Evolutionary conservation across 108 stramenopile genomes (phyloP).

Genomic region (Pseudonitzschia delicatissima): DNA sequence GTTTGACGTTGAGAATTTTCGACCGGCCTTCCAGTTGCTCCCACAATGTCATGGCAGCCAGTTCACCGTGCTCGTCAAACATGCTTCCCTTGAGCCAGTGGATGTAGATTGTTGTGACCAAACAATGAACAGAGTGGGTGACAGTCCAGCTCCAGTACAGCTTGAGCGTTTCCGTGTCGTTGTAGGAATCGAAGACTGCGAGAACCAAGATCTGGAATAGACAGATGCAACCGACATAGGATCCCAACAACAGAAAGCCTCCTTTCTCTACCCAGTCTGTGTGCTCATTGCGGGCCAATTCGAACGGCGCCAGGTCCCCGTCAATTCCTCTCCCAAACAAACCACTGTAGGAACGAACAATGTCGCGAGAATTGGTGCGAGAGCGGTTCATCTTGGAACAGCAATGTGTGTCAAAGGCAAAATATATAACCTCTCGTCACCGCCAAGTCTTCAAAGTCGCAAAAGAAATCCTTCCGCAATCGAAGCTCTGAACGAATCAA

Average conservation of each 20-base stretch:
- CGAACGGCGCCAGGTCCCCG: slow-evolving; percentile 68
- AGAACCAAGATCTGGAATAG: slow-evolving; percentile 54
- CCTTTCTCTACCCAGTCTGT: slow-evolving; percentile 49
- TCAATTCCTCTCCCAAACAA: slow-evolving; percentile 60
- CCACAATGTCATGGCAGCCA: slow-evolving; percentile 85
- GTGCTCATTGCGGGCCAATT: slow-evolving; percentile 61
- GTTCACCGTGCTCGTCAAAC: slow-evolving; percentile 78
- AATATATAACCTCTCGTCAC: too few species aligned
- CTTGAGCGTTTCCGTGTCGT: slow-evolving; percentile 1
- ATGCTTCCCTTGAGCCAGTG: slow-evolving; percentile 90
- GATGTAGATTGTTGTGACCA: slow-evolving; percentile 62
- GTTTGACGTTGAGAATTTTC: slow-evolving; percentile 21
- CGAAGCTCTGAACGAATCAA: too few species aligned
- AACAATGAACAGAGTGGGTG: slow-evolving; percentile 60
- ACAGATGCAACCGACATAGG: slow-evolving; percentile 58
- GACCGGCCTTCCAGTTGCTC: slow-evolving; percentile 72
- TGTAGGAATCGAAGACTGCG: slow-evolving; percentile 24
- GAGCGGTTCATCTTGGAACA: slow-evolving; percentile 29
- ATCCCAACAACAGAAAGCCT: slow-evolving; percentile 48
- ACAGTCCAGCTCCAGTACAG: slow-evolving; percentile 63
- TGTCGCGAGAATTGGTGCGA: slow-evolving; percentile 71
- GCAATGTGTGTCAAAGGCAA: too few species aligned
- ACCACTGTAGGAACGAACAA: slow-evolving; percentile 74
- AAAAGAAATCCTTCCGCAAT: too few species aligned
- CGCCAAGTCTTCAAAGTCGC: too few species aligned